These are phyloP conservation scores for Aspergillus calidoustus DNA, from an alignment of 2,329 filamentous ascomycete genomes.

Conservation along the genomic window DNA sequence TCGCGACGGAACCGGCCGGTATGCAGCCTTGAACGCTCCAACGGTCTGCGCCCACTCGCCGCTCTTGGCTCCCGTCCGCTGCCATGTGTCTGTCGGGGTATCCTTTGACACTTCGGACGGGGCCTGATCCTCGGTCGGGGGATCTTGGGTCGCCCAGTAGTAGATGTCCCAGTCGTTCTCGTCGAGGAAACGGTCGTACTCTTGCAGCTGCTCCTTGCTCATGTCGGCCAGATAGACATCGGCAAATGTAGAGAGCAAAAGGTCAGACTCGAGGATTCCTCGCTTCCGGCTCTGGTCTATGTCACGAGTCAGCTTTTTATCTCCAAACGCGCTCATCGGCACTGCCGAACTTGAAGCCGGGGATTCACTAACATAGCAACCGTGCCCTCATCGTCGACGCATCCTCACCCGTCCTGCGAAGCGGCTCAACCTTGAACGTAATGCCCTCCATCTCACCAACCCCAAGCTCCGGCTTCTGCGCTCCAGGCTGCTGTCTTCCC, in stretches of 20 bases:
- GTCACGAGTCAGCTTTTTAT: not conserved
- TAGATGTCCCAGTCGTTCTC: slow-evolving; percentile 99
- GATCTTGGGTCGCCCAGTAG: slow-evolving; percentile 96
- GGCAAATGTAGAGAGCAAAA: slow-evolving; percentile 95
- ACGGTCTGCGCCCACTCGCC: slow-evolving; percentile 98
- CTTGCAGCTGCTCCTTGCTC: slow-evolving; percentile 71
- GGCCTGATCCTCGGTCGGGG: slow-evolving; percentile 53
- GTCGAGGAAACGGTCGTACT: slow-evolving; percentile 93
- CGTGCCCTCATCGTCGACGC: slow-evolving; percentile 83
- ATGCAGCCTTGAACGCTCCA: slow-evolving; percentile 91
- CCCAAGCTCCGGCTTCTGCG: slow-evolving; percentile 68
- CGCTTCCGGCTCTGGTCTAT: slow-evolving; percentile 95
- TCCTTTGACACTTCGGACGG: slow-evolving; percentile 46
- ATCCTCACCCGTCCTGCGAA: slow-evolving; percentile 83
- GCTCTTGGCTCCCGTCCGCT: slow-evolving; percentile 56
- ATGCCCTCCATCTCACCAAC: slow-evolving; percentile 89
- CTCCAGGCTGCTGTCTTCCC: slow-evolving; percentile 59
- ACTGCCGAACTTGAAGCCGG: not conserved
- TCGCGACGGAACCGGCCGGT: slow-evolving; percentile 82
- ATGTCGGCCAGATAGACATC: slow-evolving; percentile 76
- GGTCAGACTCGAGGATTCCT: slow-evolving; percentile 92
- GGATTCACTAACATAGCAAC: slow-evolving; percentile 64
- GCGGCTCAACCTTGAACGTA: slow-evolving; percentile 85
- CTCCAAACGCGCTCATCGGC: too few species aligned
- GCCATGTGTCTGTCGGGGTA: slow-evolving; percentile 52